phyloP scores from a whole-genome alignment of 371 early-diverging fungal genomes.

The Mortierella sp. region DNA sequence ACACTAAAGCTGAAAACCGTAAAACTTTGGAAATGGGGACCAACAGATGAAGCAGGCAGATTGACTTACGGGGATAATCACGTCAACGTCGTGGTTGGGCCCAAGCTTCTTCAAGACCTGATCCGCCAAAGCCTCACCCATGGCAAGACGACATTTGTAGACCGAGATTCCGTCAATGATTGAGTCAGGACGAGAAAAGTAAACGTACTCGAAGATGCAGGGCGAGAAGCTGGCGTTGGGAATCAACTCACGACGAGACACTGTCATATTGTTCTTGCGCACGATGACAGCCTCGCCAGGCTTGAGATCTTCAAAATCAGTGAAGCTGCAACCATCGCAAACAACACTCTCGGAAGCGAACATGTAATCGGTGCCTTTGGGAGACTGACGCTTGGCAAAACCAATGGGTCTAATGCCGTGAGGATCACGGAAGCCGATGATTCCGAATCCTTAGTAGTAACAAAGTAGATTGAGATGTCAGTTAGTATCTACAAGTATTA shows the following conservation, averaged over 20 bases:
- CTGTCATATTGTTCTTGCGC: slow-evolving; percentile 68
- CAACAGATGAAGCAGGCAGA: slow-evolving; percentile 73
- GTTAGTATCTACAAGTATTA: too few species aligned
- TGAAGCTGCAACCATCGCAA: slow-evolving; percentile 90
- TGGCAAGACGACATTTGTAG: slow-evolving; percentile 95
- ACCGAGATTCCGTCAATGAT: slow-evolving; percentile 98
- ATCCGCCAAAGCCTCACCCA: slow-evolving; percentile 96
- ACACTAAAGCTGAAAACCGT: background rate
- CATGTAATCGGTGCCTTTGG: slow-evolving; percentile 90
- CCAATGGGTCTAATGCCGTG: slow-evolving; percentile 96
- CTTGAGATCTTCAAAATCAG: slow-evolving; percentile 86
- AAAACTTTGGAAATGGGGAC: slow-evolving; percentile 36
- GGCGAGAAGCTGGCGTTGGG: slow-evolving; percentile 76
- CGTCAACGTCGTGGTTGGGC: slow-evolving; percentile 88
- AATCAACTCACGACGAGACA: slow-evolving; percentile 75
- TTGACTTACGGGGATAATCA: slow-evolving; percentile 97
- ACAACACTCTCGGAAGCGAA: slow-evolving; percentile 96
- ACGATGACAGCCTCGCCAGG: slow-evolving; percentile 95
- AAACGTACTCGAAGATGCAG: slow-evolving; percentile 98
- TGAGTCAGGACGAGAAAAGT: slow-evolving; percentile 98
- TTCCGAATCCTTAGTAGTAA: slow-evolving; percentile 71
- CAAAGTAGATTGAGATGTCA: too few species aligned
- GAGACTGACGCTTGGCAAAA: slow-evolving; percentile 80
- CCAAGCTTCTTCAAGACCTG: slow-evolving; percentile 78
- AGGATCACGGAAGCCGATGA: slow-evolving; percentile 94